Base-by-base conservation (phyloP, 176 grass and related monocot species). In the Triticum monococcum region DNA sequence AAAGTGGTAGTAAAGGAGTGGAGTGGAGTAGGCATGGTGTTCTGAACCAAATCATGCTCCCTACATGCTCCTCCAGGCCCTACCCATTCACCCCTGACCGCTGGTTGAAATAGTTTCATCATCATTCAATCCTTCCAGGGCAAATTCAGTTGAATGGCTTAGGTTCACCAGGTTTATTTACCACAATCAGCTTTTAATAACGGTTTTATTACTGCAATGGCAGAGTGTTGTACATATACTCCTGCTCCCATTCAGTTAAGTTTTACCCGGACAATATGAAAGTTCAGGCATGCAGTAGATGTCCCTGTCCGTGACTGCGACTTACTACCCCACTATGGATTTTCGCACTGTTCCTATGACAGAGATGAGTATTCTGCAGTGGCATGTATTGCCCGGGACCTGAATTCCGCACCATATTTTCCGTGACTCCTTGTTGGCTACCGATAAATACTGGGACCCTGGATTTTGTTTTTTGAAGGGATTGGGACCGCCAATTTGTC, bases 41-140 rank as follows among this genome's bases (percentile, higher is more conserved):
- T 90, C 89, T 57, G 78, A 62, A 40, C 64, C 89, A 73, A 82
- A 78, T 80, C 67, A 84, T 87, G 40, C 74, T 48, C 65, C 56
- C 56, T 59, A 22, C 54, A 59, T 59, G 64, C 80, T 68, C 65
- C 80, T 79, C 65, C 65, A 87, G 66, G 84, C 59, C 80, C 75
- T 87, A 87, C 89, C 30, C 24, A 26, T 64, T 54, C 65, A 12
- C 3, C 84, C 79, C 25, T 66, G 8, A 38, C 35, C 35, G 35
- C 35, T 37, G 35, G 14, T 62, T 52, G 20, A 77, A 86, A 63
- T 61, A 60, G 0, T 54, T 18, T 54, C 50, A 54, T 16, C 40
- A 45, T 45, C n/a, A 2, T 12, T 8, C 38, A 36, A 85, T 17
- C 24, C 9, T 77, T 48, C 35, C 13, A 75, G 18, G 18, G 38